These are phyloP conservation scores for Solanum pennellii DNA, from an alignment of 257 asterid genomes.

Conservation along the genomic window DNA sequence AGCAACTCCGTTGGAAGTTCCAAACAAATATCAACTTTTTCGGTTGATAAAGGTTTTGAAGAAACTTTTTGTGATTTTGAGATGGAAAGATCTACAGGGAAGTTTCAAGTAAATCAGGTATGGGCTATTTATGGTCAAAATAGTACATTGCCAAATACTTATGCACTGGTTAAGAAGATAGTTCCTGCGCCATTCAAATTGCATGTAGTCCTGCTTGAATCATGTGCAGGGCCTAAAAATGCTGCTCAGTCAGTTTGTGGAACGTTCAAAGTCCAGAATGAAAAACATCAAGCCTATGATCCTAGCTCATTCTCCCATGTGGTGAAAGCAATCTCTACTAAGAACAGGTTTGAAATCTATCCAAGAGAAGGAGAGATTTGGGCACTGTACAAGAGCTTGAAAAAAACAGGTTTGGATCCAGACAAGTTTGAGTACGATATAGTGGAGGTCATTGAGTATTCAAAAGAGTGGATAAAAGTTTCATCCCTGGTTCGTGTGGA, in stretches of 20 bases:
- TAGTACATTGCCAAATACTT: slow-evolving; percentile 7
- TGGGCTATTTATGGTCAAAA: slow-evolving; percentile 14
- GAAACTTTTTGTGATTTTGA: neutral
- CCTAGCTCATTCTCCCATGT: slow-evolving; percentile 13
- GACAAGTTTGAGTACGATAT: slow-evolving; percentile 8
- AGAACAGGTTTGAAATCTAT: neutral
- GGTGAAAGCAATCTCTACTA: neutral
- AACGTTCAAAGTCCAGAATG: neutral
- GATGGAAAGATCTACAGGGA: neutral
- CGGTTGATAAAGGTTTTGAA: neutral
- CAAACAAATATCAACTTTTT: neutral
- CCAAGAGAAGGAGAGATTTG: slow-evolving; percentile 20
- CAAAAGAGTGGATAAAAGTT: neutral
- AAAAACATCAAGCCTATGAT: neutral
- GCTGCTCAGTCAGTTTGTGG: slow-evolving; percentile 8
- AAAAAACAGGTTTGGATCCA: neutral
- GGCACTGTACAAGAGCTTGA: slow-evolving; percentile 13
- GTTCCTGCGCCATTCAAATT: neutral
- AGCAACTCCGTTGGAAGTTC: neutral
- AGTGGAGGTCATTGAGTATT: slow-evolving; percentile 5
- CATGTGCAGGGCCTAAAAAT: neutral
- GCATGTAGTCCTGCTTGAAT: slow-evolving; percentile 8
- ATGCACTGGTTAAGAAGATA: slow-evolving; percentile 10
- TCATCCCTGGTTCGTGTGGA: neutral
- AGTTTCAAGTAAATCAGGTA: slow-evolving; percentile 7